Percentiles rank a stretch among this genome's conserved stretches.
Conservation (phyloP, 371 early-diverging fungal species). For the Rozella allomycis region DNA sequence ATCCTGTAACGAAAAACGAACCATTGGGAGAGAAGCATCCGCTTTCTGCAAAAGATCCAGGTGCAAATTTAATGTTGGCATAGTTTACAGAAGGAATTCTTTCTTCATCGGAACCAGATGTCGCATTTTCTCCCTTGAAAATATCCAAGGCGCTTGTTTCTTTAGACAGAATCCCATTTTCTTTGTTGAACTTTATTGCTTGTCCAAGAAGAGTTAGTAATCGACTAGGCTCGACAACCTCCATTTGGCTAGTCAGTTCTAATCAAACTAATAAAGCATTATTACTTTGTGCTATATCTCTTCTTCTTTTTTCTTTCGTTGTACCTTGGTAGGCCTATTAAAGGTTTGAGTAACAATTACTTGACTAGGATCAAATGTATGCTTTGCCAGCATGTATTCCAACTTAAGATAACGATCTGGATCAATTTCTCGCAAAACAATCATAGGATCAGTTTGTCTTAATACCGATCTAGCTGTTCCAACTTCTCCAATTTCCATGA, state of each 20-base stretch:
- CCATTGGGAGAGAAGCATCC: slow-evolving; percentile 58
- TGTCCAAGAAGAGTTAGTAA: slow-evolving; percentile 58
- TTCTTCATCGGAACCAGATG: slow-evolving; percentile 43
- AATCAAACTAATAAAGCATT: neutral
- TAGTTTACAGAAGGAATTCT: slow-evolving; percentile 36
- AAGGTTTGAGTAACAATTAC: slow-evolving; percentile 3
- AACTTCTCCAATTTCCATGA: no score
- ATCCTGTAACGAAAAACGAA: slow-evolving; percentile 61
- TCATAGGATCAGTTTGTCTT: slow-evolving; percentile 66
- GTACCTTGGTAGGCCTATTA: slow-evolving; percentile 1
- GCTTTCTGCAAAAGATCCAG: slow-evolving; percentile 48
- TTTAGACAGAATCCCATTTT: slow-evolving; percentile 44
- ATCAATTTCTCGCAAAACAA: slow-evolving; percentile 31
- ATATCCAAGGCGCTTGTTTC: slow-evolving; percentile 47
- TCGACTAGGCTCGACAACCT: slow-evolving; percentile 49
- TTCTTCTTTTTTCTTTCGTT: slow-evolving; percentile 43
- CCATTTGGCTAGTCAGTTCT: slow-evolving; percentile 42
- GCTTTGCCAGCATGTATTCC: slow-evolving; percentile 46
- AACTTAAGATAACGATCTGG: slow-evolving; percentile 58
- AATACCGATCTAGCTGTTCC: slow-evolving; percentile 56
- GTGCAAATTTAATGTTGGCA: slow-evolving; percentile 51
- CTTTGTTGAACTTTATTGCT: slow-evolving; percentile 58
- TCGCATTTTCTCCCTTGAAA: slow-evolving; percentile 38
- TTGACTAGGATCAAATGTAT: slow-evolving; percentile 34
- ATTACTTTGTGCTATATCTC: slow-evolving; percentile 43